Evolutionary conservation across 106 monocot species (phyloP).

Genomic region (Apostasia ramifera): DNA sequence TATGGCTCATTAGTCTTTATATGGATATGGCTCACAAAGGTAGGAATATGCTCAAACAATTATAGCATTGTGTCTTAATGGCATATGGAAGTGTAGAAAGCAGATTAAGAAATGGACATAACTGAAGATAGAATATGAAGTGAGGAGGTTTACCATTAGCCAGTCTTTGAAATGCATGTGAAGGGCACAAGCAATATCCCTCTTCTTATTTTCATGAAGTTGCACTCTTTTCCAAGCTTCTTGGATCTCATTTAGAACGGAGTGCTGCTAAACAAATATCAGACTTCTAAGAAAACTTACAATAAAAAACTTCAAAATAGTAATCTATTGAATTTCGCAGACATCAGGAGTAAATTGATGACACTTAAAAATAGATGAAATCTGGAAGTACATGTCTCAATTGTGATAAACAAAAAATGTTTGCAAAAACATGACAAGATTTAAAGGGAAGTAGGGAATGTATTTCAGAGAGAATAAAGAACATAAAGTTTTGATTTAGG

Average conservation of each 20-base stretch:
- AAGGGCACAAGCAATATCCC: slow-evolving; percentile 55
- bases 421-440: neutral
- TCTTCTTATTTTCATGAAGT: slow-evolving; percentile 56
- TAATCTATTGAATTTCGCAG: neutral
- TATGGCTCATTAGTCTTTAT: neutral
- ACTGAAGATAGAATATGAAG: neutral
- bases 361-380: neutral
- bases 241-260: slow-evolving; percentile 39
- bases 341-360: neutral
- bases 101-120: neutral
- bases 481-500: slow-evolving; percentile 36
- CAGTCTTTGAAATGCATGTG: slow-evolving; percentile 85
- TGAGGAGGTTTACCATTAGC: slow-evolving; percentile 54
- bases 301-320: too few species aligned
- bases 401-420: neutral
- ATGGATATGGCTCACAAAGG: neutral
- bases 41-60: neutral
- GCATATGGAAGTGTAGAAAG: neutral
- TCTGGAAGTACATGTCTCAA: neutral
- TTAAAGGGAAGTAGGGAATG: too few species aligned
- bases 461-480: neutral
- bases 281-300: neutral
- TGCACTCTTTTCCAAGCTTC: slow-evolving; percentile 52
- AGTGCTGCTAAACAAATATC: slow-evolving; percentile 6
- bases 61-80: neutral